These are phyloP conservation scores for Crepidotus sp. DNA, from an alignment of 1,284 basidiomycete genomes.

Conservation along the genomic window DNA sequence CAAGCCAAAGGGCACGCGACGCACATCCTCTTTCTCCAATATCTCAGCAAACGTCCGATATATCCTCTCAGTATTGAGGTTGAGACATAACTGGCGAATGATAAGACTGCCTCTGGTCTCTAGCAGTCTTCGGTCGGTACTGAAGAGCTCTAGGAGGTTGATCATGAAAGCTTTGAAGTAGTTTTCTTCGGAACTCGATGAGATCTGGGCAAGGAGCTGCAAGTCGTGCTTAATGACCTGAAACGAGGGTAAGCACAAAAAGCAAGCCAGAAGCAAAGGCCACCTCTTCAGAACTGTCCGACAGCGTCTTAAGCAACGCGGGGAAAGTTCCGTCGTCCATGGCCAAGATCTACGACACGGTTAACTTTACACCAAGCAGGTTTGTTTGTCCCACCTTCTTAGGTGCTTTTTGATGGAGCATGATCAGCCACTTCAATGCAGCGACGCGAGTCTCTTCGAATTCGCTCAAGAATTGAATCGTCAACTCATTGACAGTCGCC, in stretches of 20 bases:
- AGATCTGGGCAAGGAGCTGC: conserved; percentile 93
- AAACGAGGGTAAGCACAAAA: neutral
- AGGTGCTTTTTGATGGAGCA: conserved; percentile 97
- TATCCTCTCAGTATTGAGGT: conserved; percentile 92
- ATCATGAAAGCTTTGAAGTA: conserved; percentile 97
- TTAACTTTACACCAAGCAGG: neutral
- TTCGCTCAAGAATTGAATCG: conserved; percentile 90
- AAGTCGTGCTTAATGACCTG: conserved; percentile 94
- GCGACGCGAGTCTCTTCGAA: conserved; percentile 95
- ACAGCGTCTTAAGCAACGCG: conserved; percentile 89
- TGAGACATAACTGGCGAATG: conserved; percentile 90
- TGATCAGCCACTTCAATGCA: conserved; percentile 95
- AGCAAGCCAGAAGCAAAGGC: conserved; percentile 7
- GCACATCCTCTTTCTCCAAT: conserved; percentile 92
- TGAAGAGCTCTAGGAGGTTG: conserved; percentile 90
- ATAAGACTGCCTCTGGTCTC: conserved; percentile 94
- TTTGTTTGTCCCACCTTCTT: conserved; percentile 57
- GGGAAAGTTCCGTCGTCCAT: conserved; percentile 98
- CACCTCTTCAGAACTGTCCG: conserved; percentile 93
- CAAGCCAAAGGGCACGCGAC: conserved; percentile 19
- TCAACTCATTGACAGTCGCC: conserved; percentile 85
- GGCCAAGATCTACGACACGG: conserved; percentile 64
- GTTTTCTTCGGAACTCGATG: conserved; percentile 85
- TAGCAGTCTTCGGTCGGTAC: conserved; percentile 84
- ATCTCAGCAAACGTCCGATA: conserved; percentile 96